Percentiles rank a stretch among this genome's conserved stretches.
Evolutionary conservation across 2,329 filamentous ascomycete species (phyloP).

Genomic region (Chaetomiaceae sp.): DNA sequence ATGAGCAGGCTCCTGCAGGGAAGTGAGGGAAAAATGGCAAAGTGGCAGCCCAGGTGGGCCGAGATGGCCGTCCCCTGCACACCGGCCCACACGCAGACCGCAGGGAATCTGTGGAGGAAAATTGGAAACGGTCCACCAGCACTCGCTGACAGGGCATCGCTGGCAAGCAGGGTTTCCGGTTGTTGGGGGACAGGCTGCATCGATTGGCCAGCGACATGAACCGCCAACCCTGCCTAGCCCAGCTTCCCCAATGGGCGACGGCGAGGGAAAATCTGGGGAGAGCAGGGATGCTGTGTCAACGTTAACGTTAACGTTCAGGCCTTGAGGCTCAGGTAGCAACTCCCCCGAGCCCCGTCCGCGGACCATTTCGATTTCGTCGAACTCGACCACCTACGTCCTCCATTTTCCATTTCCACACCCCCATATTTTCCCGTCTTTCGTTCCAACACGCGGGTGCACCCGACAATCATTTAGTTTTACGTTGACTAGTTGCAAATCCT

Average conservation of each 20-base stretch:
- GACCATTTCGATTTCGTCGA: too few species aligned
- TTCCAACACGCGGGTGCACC: too few species aligned
- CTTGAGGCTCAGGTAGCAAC: too few species aligned
- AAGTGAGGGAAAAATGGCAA: constrained; percentile 21
- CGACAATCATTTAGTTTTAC: too few species aligned
- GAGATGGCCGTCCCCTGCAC: not conserved
- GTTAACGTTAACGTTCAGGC: not conserved
- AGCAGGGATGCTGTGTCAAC: constrained; percentile 15
- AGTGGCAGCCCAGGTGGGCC: constrained; percentile 7
- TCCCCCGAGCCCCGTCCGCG: too few species aligned
- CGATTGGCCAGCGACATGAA: constrained; percentile 16
- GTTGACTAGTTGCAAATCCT: too few species aligned
- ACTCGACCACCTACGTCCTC: too few species aligned
- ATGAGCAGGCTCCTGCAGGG: constrained; percentile 12
- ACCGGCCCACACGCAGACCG: constrained; percentile 4
- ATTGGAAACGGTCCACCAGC: constrained; percentile 21
- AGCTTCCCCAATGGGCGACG: constrained; percentile 14
- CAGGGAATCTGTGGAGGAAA: constrained; percentile 20
- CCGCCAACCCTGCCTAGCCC: constrained; percentile 5
- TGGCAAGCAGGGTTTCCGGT: constrained; percentile 8
- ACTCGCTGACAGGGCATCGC: constrained; percentile 5
- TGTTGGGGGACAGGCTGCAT: constrained; percentile 3
- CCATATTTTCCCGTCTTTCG: too few species aligned
- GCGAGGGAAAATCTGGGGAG: constrained; percentile 23
- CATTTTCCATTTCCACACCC: too few species aligned